Evolutionary conservation across 306 rosid species (phyloP), one percentile per base, ranked within the genome.

Genomic region (Rubus idaeus): DNA sequence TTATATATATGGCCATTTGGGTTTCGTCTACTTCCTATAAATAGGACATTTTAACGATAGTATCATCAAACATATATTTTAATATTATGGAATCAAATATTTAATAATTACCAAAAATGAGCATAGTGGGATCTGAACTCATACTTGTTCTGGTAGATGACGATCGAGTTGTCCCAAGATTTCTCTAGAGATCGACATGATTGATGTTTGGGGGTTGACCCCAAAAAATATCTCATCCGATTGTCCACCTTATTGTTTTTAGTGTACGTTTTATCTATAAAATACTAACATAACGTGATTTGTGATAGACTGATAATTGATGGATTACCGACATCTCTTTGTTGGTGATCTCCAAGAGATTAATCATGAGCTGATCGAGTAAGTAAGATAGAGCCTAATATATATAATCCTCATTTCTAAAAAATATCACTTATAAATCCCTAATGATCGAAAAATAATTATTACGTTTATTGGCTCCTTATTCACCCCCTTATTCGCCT

Each of bases 1-100:
- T 50, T 10, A 50, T 40, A 30, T 10, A 50, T 40, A 30, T 17
- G 46, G 49, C 3, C 14, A 39, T 65, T 71, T 78, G 52, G 52
- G 23, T 49, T 46, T 68, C 68, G 82, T 84, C 89, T 72, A 72
- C 63, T 84, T 83, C 71, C 90, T 35, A 73, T 74, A 78, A 70
- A 50, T 78, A 47, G 91, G 81, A 71, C 26, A 44, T 39, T 65
- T 40, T 65, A 65, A 65, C 49, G 45, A 65, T 18, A 65, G 49
- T 65, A 3, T 41, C 70, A 65, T 18, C 70, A 35, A 64, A 64
- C 47, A 1, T 39, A 16, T 17, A 16, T 17, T 64, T 14, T 39
- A 17, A 65, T 17, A 17, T 18, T 3, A 8, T 3, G 49, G 49
- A 8, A 40, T 62, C 12, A 35, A 62, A 37, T 35, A 6, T 37